These are phyloP conservation scores for Herpetomonas samuelpessoai DNA, from an alignment of 208 protist species.

Conservation along the genomic window DNA sequence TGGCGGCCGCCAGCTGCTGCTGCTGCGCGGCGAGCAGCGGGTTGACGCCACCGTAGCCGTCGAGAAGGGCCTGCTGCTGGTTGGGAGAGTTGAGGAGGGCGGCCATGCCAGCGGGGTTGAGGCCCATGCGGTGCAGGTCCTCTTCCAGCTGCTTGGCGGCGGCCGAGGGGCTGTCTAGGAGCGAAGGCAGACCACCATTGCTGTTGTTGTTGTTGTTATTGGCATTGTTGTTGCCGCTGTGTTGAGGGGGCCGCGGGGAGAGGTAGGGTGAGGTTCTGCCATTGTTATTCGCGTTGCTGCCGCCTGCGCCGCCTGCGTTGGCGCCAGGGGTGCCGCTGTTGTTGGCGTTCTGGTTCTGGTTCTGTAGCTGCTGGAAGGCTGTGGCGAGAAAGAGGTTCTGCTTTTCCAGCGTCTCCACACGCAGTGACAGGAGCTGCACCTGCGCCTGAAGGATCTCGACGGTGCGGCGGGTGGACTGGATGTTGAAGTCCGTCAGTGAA, in stretches of 20 bases:
- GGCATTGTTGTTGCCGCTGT: neutral
- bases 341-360: neutral
- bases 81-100: slow-evolving; percentile 17
- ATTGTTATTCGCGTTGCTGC: neutral
- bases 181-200: neutral
- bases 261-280: neutral
- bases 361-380: neutral
- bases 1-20: slow-evolving; percentile 11
- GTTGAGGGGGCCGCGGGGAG: neutral
- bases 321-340: neutral
- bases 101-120: slow-evolving; percentile 18
- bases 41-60: neutral
- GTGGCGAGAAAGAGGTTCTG: slow-evolving; percentile 21
- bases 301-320: too few relatives aligned
- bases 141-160: slow-evolving; percentile 30
- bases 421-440: slow-evolving; percentile 31
- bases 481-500: neutral
- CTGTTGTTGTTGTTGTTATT: neutral
- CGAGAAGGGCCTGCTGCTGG: neutral
- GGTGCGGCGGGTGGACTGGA: neutral
- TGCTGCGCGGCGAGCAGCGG: slow-evolving; percentile 8
- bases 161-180: neutral
- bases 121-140: slow-evolving; percentile 31
- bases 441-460: slow-evolving; percentile 28
- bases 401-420: slow-evolving; percentile 35